These are phyloP conservation scores for Emergomyces orientalis DNA, from an alignment of 2,329 filamentous ascomycete genomes.

Conservation along the genomic window DNA sequence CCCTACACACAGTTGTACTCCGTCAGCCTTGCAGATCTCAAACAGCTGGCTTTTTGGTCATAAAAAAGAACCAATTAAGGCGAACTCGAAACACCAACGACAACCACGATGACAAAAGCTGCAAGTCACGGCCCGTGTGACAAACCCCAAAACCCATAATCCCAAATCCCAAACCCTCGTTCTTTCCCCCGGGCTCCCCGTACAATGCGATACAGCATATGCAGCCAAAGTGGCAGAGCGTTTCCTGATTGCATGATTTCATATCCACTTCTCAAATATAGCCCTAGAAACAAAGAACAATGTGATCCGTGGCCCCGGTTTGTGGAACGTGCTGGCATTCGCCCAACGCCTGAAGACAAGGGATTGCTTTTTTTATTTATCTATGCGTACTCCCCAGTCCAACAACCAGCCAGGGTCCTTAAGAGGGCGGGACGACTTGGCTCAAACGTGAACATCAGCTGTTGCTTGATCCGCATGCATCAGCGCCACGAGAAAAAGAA, in stretches of 20 bases:
- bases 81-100: neutral
- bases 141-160: neutral
- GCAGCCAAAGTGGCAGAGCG: neutral
- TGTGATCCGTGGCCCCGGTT: neutral
- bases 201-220: neutral
- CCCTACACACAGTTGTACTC: slow-evolving; percentile 27
- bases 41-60: slow-evolving; percentile 27
- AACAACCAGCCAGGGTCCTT: neutral
- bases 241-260: neutral
- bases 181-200: neutral
- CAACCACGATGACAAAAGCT: neutral
- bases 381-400: neutral
- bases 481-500: neutral
- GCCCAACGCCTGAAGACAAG: neutral
- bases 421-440: neutral
- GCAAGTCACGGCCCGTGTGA: neutral
- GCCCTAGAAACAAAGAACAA: neutral
- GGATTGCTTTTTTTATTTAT: neutral
- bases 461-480: neutral
- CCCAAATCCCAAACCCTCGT: neutral
- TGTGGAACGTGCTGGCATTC: neutral
- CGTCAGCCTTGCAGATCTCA: slow-evolving; percentile 28
- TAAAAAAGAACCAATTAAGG: neutral
- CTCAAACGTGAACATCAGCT: neutral
- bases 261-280: slow-evolving; percentile 2